Conservation (phyloP, 805 yeast species). For the Nadsonia fulvescens region DNA sequence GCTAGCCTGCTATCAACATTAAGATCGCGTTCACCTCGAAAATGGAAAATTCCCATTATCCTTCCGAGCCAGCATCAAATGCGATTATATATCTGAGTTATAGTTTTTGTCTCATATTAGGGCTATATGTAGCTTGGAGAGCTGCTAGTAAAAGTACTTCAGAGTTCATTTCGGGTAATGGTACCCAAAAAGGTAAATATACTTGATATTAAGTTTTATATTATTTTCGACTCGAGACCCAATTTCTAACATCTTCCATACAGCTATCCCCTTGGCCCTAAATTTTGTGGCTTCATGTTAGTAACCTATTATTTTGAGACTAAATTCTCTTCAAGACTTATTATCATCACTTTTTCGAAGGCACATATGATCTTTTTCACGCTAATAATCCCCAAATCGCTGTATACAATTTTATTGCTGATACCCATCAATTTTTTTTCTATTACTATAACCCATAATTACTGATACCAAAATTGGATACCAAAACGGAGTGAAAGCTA, state of each 20-base stretch:
- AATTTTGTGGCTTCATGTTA: conserved; percentile 83
- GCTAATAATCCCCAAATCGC: conserved; percentile 1
- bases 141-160: conserved; percentile 25
- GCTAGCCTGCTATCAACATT: too few species aligned
- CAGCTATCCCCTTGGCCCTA: conserved; percentile 51
- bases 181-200: conserved; percentile 46
- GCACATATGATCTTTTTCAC: not conserved
- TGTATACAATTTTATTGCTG: conserved; percentile 6
- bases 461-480: too few species aligned
- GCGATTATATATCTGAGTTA: conserved; percentile 49
- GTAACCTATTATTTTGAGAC: too few species aligned
- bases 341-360: too few species aligned
- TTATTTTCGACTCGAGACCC: too few species aligned
- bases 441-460: conserved; percentile 6
- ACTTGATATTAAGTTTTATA: not conserved
- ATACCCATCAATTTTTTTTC: not conserved
- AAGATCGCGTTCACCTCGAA: too few species aligned
- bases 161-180: conserved; percentile 58
- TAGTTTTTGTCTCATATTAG: conserved; percentile 34
- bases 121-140: conserved; percentile 42
- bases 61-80: conserved; percentile 38
- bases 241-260: conserved; percentile 1
- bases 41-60: conserved; percentile 25
- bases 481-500: too few species aligned
- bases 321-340: too few species aligned